A percentile compares a stretch with the other conserved stretches of the same genome.
phyloP scores from a whole-genome alignment of 805 yeast genomes.

The Suhomyces emberorum region DNA sequence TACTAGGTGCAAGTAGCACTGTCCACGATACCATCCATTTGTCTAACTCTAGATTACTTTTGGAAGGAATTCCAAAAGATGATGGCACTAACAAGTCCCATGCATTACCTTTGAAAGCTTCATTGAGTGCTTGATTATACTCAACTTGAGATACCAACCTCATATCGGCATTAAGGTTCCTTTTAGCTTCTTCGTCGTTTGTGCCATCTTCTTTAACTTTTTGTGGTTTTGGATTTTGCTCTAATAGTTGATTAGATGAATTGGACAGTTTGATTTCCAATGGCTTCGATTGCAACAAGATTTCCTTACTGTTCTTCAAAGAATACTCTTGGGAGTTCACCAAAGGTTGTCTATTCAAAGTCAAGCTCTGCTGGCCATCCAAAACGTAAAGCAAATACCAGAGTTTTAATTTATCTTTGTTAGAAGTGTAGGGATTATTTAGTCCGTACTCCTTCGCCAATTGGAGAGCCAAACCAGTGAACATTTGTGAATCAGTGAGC shows the following conservation, averaged over 20 bases:
- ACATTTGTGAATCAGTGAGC: conserved; percentile 62
- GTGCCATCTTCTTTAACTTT: neutral
- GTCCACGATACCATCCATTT: conserved; percentile 85
- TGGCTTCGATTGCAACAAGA: conserved; percentile 21
- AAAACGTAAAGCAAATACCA: conserved; percentile 66
- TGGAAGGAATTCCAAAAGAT: conserved; percentile 65
- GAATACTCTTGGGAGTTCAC: conserved; percentile 47
- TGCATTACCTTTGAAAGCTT: conserved; percentile 54
- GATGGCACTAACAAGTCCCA: conserved; percentile 62
- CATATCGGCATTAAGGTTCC: conserved; percentile 39
- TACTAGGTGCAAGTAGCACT: conserved; percentile 58
- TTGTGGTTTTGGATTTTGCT: neutral
- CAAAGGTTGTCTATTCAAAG: conserved; percentile 55
- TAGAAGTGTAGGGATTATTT: conserved; percentile 27
- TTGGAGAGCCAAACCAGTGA: conserved; percentile 66
- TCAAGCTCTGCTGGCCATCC: conserved; percentile 67
- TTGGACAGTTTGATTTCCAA: conserved; percentile 5
- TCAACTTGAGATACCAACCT: conserved; percentile 65
- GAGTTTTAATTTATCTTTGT: conserved; percentile 49
- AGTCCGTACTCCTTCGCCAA: conserved; percentile 54
- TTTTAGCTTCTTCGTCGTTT: neutral
- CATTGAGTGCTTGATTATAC: conserved; percentile 60
- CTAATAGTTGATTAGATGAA: conserved; percentile 2
- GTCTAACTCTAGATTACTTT: conserved; percentile 62
- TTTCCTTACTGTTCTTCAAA: conserved; percentile 38